Evolutionary conservation across 208 protist species (phyloP).

Genomic region (Wallacemonas sp.): DNA sequence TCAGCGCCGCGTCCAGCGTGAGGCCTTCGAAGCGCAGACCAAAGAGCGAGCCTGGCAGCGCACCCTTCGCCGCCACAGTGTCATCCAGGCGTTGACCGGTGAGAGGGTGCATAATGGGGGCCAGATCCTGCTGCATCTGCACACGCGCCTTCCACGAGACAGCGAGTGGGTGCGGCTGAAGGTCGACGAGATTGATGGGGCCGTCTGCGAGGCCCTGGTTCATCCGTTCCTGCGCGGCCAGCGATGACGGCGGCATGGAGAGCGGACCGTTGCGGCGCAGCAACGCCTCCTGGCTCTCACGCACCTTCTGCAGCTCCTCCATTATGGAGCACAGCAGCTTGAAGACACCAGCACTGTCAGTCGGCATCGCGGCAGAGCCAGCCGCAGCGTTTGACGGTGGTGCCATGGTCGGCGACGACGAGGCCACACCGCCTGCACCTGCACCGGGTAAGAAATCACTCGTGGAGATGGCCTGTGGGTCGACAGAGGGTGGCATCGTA

Average conservation of each 20-base stretch:
- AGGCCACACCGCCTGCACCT: background rate
- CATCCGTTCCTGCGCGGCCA: constrained; percentile 41
- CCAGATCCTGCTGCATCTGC: constrained; percentile 57
- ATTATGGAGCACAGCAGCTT: constrained; percentile 81
- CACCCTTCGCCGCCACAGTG: constrained; percentile 26
- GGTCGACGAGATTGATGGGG: constrained; percentile 61
- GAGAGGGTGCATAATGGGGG: constrained; percentile 79
- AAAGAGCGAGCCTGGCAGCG: constrained; percentile 49
- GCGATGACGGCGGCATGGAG: constrained; percentile 26
- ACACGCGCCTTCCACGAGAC: constrained; percentile 70
- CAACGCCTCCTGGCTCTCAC: constrained; percentile 67
- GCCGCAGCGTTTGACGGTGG: background rate
- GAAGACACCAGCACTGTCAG: constrained; percentile 50
- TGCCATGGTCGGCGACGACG: background rate
- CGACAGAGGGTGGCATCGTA: too few relatives aligned
- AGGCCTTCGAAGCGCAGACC: constrained; percentile 88
- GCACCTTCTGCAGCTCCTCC: constrained; percentile 82
- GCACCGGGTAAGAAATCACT: too few relatives aligned
- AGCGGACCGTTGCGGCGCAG: constrained; percentile 23
- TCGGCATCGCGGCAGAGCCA: background rate
- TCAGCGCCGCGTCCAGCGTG: constrained; percentile 56
- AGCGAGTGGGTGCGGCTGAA: constrained; percentile 59
- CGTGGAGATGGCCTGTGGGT: too few relatives aligned
- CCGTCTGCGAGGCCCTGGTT: constrained; percentile 51
- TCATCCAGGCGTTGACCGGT: constrained; percentile 61